Evolutionary conservation across 2,329 filamentous ascomycete genomes (phyloP).

Genomic region (Grosmannia serpens): DNA sequence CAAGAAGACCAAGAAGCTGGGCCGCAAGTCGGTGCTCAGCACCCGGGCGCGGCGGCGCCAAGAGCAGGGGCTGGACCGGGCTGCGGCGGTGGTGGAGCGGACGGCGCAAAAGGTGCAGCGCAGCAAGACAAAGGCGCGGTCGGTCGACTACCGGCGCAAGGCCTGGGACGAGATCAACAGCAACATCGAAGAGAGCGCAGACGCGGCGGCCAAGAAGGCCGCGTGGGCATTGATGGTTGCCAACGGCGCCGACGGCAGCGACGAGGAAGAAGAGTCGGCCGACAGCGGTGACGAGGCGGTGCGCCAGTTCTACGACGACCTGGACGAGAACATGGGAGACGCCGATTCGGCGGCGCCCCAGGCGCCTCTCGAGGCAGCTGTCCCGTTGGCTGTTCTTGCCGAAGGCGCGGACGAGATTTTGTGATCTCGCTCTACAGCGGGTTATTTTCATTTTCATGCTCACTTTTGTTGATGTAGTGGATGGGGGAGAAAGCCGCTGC

Average conservation of each 20-base stretch:
- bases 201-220: conserved; percentile 5
- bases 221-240: conserved; percentile 3
- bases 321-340: conserved; percentile 10
- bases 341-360: background rate
- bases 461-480: no score
- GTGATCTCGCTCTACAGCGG: conserved; percentile 1
- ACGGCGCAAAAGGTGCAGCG: conserved; percentile 43
- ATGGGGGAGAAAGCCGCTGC: background rate
- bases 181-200: background rate
- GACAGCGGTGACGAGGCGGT: conserved; percentile 14
- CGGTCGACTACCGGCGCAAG: conserved; percentile 37
- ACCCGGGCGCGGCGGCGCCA: conserved; percentile 42
- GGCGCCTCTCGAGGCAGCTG: background rate
- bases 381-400: conserved; percentile 2
- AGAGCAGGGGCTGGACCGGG: conserved; percentile 46
- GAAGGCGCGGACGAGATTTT: conserved; percentile 14
- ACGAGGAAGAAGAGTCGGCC: background rate
- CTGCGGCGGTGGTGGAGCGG: conserved; percentile 47
- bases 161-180: conserved; percentile 48
- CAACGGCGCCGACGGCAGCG: background rate
- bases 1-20: conserved; percentile 49
- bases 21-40: conserved; percentile 42
- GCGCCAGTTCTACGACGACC: conserved; percentile 8
- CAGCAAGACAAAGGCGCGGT: conserved; percentile 37
- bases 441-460: background rate